Conservation (phyloP, 495 filamentous ascomycete genomes). For the Apiosordaria backusii region DNA sequence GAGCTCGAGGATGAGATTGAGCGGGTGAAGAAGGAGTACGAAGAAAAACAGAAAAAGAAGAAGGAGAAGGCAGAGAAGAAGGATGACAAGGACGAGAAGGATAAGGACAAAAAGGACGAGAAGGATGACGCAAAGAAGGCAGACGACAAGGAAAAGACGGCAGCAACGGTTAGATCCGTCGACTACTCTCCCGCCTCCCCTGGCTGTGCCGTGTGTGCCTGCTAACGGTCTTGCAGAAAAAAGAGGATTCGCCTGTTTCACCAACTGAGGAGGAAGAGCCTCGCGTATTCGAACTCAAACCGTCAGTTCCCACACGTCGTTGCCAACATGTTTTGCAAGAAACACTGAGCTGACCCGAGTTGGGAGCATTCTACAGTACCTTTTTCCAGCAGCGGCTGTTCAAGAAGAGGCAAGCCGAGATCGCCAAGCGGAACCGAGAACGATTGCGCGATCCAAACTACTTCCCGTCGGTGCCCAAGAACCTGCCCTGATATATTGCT, state of each 20-base stretch:
- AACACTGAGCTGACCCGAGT: background rate
- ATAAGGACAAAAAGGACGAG: slow-evolving; percentile 51
- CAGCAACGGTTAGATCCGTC: slow-evolving; percentile 15
- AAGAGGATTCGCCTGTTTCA: slow-evolving; percentile 38
- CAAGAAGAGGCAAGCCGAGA: slow-evolving; percentile 71
- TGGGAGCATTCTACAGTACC: slow-evolving; percentile 55
- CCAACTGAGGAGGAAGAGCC: slow-evolving; percentile 60
- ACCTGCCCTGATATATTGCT: slow-evolving; percentile 49
- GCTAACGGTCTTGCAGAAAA: slow-evolving; percentile 9
- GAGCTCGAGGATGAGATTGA: slow-evolving; percentile 69
- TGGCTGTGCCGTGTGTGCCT: background rate
- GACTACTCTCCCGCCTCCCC: background rate
- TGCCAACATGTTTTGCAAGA: background rate
- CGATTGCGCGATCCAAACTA: slow-evolving; percentile 70
- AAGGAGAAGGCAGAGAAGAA: slow-evolving; percentile 46
- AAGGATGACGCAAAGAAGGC: slow-evolving; percentile 38
- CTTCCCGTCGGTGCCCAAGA: slow-evolving; percentile 81
- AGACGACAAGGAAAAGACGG: slow-evolving; percentile 51
- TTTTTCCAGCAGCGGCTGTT: slow-evolving; percentile 85
- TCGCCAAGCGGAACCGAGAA: slow-evolving; percentile 77
- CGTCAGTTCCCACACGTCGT: slow-evolving; percentile 47
- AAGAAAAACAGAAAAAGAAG: slow-evolving; percentile 63
- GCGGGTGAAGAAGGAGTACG: slow-evolving; percentile 73
- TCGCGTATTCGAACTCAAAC: slow-evolving; percentile 80
- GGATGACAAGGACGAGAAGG: slow-evolving; percentile 44